These are phyloP conservation scores for Apophysomyces variabilis DNA, from an alignment of 371 early-diverging fungal genomes.

Conservation along the genomic window DNA sequence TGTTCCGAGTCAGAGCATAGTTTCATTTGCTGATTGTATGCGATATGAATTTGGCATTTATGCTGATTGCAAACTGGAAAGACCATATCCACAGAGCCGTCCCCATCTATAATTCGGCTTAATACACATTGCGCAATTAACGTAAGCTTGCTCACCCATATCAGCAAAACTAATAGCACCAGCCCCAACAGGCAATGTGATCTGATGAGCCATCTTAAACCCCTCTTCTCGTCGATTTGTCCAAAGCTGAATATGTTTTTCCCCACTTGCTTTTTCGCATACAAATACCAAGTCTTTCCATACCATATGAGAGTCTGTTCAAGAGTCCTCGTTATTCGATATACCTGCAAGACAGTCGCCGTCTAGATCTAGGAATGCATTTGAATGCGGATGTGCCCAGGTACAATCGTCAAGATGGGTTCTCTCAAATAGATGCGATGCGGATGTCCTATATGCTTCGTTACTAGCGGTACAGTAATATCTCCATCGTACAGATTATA, in stretches of 20 bases:
- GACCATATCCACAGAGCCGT: constrained; percentile 87
- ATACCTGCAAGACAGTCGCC: constrained; percentile 89
- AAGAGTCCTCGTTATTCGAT: neutral
- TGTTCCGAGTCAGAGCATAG: constrained; percentile 65
- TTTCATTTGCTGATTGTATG: constrained; percentile 85
- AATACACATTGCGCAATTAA: neutral
- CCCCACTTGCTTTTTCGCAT: constrained; percentile 56
- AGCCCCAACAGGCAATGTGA: constrained; percentile 69
- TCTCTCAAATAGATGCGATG: constrained; percentile 28
- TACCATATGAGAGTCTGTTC: neutral
- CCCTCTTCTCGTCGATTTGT: constrained; percentile 65
- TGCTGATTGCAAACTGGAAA: constrained; percentile 67
- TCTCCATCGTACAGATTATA: constrained; percentile 46
- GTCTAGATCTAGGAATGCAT: constrained; percentile 89
- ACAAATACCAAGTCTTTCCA: constrained; percentile 80
- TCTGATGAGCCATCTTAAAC: constrained; percentile 61
- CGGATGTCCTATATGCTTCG: constrained; percentile 32
- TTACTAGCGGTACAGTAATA: neutral
- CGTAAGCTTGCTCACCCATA: constrained; percentile 49
- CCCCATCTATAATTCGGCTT: constrained; percentile 62
- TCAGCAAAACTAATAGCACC: constrained; percentile 90
- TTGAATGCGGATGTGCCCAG: constrained; percentile 81
- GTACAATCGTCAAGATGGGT: constrained; percentile 54
- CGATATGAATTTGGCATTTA: constrained; percentile 73
- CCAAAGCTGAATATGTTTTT: constrained; percentile 79